These are phyloP conservation scores for Oryza nivara DNA, from an alignment of 176 grass and related monocot species.

Conservation along the genomic window DNA sequence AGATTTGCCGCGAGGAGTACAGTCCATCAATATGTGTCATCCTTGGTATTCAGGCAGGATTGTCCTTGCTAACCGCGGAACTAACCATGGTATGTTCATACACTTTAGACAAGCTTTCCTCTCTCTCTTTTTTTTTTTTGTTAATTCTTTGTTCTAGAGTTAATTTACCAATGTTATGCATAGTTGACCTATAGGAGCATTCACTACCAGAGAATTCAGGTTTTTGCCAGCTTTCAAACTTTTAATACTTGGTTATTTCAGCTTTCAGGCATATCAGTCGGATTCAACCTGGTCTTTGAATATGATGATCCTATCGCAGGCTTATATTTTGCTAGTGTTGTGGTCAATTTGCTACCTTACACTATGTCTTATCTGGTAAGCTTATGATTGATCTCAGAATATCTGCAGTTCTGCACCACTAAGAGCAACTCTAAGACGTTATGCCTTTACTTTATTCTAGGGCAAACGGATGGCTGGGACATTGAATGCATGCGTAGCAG, in stretches of 20 bases:
- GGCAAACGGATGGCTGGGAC: conserved; percentile 48
- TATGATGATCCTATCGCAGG: conserved; percentile 47
- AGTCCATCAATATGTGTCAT: conserved; percentile 50
- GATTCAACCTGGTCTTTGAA: conserved; percentile 65
- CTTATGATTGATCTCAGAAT: conserved; percentile 16
- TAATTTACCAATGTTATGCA: background rate
- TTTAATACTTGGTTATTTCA: conserved; percentile 34
- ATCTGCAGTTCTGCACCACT: background rate
- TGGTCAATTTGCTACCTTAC: conserved; percentile 58
- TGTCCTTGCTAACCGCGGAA: conserved; percentile 71
- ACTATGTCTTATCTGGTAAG: conserved; percentile 56
- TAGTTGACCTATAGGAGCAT: background rate
- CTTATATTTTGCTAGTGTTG: conserved; percentile 52
- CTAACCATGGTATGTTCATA: conserved; percentile 58
- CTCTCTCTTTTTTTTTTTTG: background rate
- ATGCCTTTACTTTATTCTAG: conserved; percentile 46
- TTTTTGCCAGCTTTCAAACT: conserved; percentile 13
- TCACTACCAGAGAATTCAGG: background rate
- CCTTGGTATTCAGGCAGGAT: conserved; percentile 64
- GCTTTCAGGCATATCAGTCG: conserved; percentile 71
- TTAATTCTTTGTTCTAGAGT: background rate
- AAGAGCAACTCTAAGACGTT: background rate
- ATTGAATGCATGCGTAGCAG: conserved; percentile 55
- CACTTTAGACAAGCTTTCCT: background rate
- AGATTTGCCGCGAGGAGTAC: conserved; percentile 71